These are phyloP conservation scores for Lippia alba DNA, from an alignment of 305 asterid genomes.

Conservation along the genomic window DNA sequence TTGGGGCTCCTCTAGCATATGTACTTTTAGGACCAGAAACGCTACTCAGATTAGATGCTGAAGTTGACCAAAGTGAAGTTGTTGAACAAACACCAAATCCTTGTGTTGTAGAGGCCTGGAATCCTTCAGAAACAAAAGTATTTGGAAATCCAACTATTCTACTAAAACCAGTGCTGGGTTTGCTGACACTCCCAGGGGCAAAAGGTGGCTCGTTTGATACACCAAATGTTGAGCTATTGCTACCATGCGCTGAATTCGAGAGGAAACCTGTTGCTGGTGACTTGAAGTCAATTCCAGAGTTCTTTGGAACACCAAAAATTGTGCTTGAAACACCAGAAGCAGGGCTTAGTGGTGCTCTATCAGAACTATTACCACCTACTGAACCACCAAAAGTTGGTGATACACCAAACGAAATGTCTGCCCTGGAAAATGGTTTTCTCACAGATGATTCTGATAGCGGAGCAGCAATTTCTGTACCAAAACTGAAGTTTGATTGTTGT, in stretches of 20 bases:
- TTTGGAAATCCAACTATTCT: constrained; percentile 7
- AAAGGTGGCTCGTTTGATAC: constrained; percentile 3
- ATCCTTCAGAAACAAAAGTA: background rate
- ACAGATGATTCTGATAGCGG: background rate
- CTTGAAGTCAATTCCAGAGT: constrained; percentile 6
- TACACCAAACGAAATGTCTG: background rate
- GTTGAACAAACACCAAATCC: constrained; percentile 3
- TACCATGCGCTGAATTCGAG: constrained; percentile 16
- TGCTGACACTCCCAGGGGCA: constrained; percentile 17
- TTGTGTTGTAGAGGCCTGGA: constrained; percentile 8
- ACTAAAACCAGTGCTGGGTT: constrained; percentile 1
- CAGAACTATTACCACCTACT: background rate
- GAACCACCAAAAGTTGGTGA: background rate
- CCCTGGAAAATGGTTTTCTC: constrained; percentile 14
- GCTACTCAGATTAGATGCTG: constrained; percentile 3
- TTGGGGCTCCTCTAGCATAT: background rate
- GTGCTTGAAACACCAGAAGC: constrained; percentile 8
- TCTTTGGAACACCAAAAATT: background rate
- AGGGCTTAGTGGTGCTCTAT: background rate
- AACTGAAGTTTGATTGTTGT: constrained; percentile 24
- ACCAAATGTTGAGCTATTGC: constrained; percentile 14
- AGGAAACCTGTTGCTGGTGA: background rate
- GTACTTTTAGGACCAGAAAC: constrained; percentile 17
- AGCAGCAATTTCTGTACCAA: constrained; percentile 4
- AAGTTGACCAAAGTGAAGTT: constrained; percentile 7